phyloP scores from a whole-genome alignment of 1,139 yeast genomes.

The Candida glucosophila region DNA sequence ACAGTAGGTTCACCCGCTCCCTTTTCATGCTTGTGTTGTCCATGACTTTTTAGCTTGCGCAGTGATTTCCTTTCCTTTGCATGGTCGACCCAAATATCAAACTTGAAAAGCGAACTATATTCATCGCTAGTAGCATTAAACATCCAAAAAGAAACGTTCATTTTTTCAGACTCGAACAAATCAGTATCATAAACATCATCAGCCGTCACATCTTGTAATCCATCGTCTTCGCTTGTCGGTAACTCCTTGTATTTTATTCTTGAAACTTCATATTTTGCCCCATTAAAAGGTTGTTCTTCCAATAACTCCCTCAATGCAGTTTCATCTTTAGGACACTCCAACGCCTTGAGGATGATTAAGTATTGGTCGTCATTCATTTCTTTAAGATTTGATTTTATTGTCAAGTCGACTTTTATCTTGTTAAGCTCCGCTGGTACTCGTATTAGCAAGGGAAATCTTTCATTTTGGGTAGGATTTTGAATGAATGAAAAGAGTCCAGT shows the following conservation, averaged over 20 bases:
- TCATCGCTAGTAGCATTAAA: conserved; percentile 10
- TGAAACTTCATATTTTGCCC: conserved; percentile 15
- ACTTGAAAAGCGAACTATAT: conserved; percentile 17
- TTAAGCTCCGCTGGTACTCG: conserved; percentile 14
- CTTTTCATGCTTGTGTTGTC: not conserved
- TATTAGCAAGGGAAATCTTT: conserved; percentile 19
- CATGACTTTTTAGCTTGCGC: conserved; percentile 1
- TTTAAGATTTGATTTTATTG: conserved; percentile 8
- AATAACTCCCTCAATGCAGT: conserved; percentile 19
- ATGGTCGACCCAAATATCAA: conserved; percentile 27
- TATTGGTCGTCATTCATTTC: not conserved
- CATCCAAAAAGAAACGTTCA: conserved; percentile 25
- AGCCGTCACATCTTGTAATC: conserved; percentile 19
- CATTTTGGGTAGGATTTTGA: conserved; percentile 11
- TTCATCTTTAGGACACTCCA: conserved; percentile 10
- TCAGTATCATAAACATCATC: conserved; percentile 20
- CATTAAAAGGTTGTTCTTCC: not conserved
- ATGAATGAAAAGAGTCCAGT: conserved; percentile 16
- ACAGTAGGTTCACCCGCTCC: conserved; percentile 2
- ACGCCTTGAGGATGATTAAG: conserved; percentile 1
- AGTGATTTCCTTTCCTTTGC: conserved; percentile 3
- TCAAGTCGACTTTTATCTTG: conserved; percentile 20
- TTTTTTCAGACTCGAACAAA: conserved; percentile 11
- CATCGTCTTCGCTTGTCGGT: conserved; percentile 16
- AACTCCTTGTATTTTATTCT: conserved; percentile 18